Evolutionary conservation across 768 basidiomycete species (phyloP), one percentile per base, ranked within the genome.

Genomic region (Serpula lacrymans): DNA sequence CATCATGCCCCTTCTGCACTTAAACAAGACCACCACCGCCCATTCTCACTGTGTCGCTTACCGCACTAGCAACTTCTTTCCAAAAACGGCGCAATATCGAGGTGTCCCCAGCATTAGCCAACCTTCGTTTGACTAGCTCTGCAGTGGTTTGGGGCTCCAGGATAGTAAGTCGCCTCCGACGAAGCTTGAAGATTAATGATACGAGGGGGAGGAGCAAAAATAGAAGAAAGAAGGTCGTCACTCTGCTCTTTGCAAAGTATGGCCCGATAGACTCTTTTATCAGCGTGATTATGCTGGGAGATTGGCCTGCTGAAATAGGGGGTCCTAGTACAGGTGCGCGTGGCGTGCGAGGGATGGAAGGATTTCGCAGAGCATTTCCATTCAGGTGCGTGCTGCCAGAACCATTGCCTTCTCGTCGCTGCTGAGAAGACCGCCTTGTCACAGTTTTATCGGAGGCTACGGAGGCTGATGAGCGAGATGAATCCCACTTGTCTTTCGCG

Each of bases 1-100:
- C n/a, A n/a, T n/a, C n/a, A n/a, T n/a, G n/a, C n/a, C n/a, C n/a
- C n/a, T n/a, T n/a, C n/a, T n/a, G n/a, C n/a, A 5, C 32, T 64
- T 59, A 87, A 31, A 82, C 82, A 43, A 87, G 60, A 14, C 86
- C 87, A 48, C 82, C 76, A 14, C 84, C 86, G 1, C 79, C 86
- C 86, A 89, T 88, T 51, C 69, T 72, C 23, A 84, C 70, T 3
- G 83, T 82, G 63, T 89, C 86, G 34, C 63, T 58, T 12, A 89
- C 66, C 5, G 71, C 77, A 30, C 71, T 68, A 3, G 74, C 49
- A 6, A 72, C 51, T 51, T 77, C 78, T 14, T 59, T 58, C 78
- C 82, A 82, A 23, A 74, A 61, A 71, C 37, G 31, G 65, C 48
- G 25, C 62, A 68, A 10, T 44, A 59, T 23, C 59, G 71, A 50